Conservation (phyloP, 805 yeast genomes). For the Tetrapisispora arboricola region DNA sequence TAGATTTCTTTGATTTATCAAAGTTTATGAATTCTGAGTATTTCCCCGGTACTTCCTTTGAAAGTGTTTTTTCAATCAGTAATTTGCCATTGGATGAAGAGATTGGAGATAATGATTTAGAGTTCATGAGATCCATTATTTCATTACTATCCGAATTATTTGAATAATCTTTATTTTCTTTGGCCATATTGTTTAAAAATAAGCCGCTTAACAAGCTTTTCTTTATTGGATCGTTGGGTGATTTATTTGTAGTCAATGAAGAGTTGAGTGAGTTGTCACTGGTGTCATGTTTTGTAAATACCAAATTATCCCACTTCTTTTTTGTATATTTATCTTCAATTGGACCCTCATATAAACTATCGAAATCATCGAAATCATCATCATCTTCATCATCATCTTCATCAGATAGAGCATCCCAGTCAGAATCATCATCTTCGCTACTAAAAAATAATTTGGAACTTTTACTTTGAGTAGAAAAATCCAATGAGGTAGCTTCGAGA, state of each 20-base stretch:
- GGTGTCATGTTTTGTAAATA: constrained; percentile 16
- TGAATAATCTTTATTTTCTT: constrained; percentile 6
- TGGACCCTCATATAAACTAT: constrained; percentile 16
- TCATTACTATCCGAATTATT: not conserved
- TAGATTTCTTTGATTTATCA: not conserved
- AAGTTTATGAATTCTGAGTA: not conserved
- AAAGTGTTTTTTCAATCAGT: not conserved
- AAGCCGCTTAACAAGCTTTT: constrained; percentile 25
- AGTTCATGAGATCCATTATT: not conserved
- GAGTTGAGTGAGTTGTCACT: not conserved
- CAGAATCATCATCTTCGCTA: constrained; percentile 29
- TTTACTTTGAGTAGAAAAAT: constrained; percentile 2
- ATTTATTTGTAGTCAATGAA: not conserved
- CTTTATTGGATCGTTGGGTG: constrained; percentile 14
- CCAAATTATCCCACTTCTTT: constrained; percentile 25
- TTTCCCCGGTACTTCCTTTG: not conserved
- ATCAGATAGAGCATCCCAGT: constrained; percentile 24
- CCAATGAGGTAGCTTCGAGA: not conserved
- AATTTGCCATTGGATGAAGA: too few relatives aligned
- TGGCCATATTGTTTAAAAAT: constrained; percentile 10
- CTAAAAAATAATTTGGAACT: constrained; percentile 21
- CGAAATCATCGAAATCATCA: constrained; percentile 15
- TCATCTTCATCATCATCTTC: constrained; percentile 17
- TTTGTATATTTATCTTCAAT: constrained; percentile 26
- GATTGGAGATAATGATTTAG: not conserved